These are phyloP conservation scores for Melastoma malabathricum DNA, from an alignment of 345 rosid species.

Conservation along the genomic window DNA sequence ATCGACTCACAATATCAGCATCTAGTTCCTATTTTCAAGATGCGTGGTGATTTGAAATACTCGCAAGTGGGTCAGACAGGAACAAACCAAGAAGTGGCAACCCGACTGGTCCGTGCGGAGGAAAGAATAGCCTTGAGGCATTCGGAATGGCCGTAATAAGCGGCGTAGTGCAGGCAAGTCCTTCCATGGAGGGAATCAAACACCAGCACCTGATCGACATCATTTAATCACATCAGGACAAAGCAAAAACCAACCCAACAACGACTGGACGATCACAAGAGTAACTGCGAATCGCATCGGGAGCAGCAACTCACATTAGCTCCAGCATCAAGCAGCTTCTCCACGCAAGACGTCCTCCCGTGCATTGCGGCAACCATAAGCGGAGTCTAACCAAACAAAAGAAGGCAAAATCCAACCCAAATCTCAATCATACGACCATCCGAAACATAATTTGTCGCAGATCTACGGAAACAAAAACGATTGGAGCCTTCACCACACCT, in stretches of 20 bases:
- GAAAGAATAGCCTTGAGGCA: conserved; percentile 75
- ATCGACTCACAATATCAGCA: neutral
- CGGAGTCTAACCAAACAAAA: conserved; percentile 47
- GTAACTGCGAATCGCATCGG: neutral
- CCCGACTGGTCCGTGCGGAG: conserved; percentile 65
- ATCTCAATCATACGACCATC: conserved; percentile 2
- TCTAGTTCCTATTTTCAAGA: neutral
- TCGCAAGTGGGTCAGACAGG: neutral
- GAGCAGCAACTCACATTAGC: conserved; percentile 60
- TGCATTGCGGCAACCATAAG: conserved; percentile 97
- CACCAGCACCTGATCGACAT: conserved; percentile 53
- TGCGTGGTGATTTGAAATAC: too few relatives aligned
- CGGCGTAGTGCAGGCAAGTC: conserved; percentile 94
- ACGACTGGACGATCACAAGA: neutral
- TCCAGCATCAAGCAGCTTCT: conserved; percentile 81
- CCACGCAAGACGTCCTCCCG: conserved; percentile 69
- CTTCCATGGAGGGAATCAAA: conserved; percentile 82
- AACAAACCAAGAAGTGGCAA: conserved; percentile 67
- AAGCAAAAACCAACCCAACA: neutral
- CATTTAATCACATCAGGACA: conserved; percentile 1
- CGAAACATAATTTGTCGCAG: neutral
- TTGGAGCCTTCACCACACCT: conserved; percentile 25
- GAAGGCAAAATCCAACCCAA: conserved; percentile 7
- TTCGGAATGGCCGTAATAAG: conserved; percentile 72
- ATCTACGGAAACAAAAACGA: neutral